Conservation (phyloP, 208 protist genomes). For the Trypanosoma avium region DNA sequence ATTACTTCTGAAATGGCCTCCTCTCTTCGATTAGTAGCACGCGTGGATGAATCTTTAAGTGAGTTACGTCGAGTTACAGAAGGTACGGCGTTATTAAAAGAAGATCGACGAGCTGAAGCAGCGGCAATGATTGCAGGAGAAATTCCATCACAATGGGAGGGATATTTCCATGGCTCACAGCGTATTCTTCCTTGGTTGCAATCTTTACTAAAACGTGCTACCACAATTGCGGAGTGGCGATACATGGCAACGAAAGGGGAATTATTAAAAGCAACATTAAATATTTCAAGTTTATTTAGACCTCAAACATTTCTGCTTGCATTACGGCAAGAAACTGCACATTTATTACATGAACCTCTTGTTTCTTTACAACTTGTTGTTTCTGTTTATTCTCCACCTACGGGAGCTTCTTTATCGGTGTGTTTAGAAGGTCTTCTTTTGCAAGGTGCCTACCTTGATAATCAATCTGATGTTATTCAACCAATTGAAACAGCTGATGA, state of each 20-base stretch:
- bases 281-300: slow-evolving; percentile 89
- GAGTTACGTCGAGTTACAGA: slow-evolving; percentile 88
- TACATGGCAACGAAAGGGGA: slow-evolving; percentile 37
- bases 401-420: slow-evolving; percentile 45
- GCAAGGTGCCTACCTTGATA: slow-evolving; percentile 87
- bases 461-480: slow-evolving; percentile 58
- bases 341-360: slow-evolving; percentile 69
- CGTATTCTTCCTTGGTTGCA: slow-evolving; percentile 87
- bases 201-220: slow-evolving; percentile 76
- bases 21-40: slow-evolving; percentile 59
- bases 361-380: slow-evolving; percentile 75
- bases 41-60: slow-evolving; percentile 78
- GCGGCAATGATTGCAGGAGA: slow-evolving; percentile 79
- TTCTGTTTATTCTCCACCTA: slow-evolving; percentile 45
- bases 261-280: slow-evolving; percentile 72
- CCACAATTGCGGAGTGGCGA: slow-evolving; percentile 79
- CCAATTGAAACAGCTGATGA: slow-evolving; percentile 81
- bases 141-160: slow-evolving; percentile 88
- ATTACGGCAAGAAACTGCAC: slow-evolving; percentile 94
- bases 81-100: slow-evolving; percentile 86
- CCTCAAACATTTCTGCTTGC: slow-evolving; percentile 96
- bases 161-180: slow-evolving; percentile 82
- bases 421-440: slow-evolving; percentile 78
- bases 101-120: slow-evolving; percentile 73
- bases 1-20: slow-evolving; percentile 82